Conservation (phyloP, 352 stramenopile species). For the Phytophthora tentaculata region DNA sequence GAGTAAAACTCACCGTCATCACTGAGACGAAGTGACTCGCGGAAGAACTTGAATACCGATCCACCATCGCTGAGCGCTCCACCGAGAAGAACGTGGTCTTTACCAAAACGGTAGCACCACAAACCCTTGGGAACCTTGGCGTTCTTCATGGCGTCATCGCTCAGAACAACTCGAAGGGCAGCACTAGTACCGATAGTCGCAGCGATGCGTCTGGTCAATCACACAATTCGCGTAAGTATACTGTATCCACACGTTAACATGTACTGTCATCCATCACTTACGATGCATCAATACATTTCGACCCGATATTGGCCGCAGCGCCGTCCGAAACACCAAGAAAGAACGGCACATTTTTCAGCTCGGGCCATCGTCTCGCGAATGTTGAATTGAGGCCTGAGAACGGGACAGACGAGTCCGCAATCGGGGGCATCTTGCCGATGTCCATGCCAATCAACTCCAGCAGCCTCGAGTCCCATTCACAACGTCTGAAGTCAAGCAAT, state of each 20-base stretch:
- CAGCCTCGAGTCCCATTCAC: slow-evolving; percentile 84
- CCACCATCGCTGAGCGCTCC: slow-evolving; percentile 96
- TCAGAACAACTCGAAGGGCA: slow-evolving; percentile 91
- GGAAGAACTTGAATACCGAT: slow-evolving; percentile 94
- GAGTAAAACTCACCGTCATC: slow-evolving; percentile 43
- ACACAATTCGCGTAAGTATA: slow-evolving; percentile 9
- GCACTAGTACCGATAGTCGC: slow-evolving; percentile 96
- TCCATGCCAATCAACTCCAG: slow-evolving; percentile 82
- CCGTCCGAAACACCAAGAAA: slow-evolving; percentile 94
- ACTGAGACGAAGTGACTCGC: slow-evolving; percentile 68
- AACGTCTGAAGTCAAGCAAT: slow-evolving; percentile 89
- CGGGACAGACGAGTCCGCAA: slow-evolving; percentile 74
- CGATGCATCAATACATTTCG: slow-evolving; percentile 88
- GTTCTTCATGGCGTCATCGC: slow-evolving; percentile 46
- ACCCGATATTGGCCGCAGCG: slow-evolving; percentile 94
- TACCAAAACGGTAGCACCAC: slow-evolving; percentile 94
- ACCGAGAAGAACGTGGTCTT: slow-evolving; percentile 89
- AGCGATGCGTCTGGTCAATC: slow-evolving; percentile 76
- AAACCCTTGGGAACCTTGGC: slow-evolving; percentile 88
- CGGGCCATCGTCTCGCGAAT: slow-evolving; percentile 79
- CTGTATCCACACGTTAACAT: background rate
- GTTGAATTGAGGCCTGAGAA: slow-evolving; percentile 57
- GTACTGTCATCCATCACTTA: too few relatives aligned
- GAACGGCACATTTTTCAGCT: slow-evolving; percentile 69
- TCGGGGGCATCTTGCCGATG: slow-evolving; percentile 65